A percentile compares a stretch with the other conserved stretches of the same genome.
These are phyloP conservation scores for Cornus controversa DNA, from an alignment of 148 eudicot genomes.

Conservation along the genomic window DNA sequence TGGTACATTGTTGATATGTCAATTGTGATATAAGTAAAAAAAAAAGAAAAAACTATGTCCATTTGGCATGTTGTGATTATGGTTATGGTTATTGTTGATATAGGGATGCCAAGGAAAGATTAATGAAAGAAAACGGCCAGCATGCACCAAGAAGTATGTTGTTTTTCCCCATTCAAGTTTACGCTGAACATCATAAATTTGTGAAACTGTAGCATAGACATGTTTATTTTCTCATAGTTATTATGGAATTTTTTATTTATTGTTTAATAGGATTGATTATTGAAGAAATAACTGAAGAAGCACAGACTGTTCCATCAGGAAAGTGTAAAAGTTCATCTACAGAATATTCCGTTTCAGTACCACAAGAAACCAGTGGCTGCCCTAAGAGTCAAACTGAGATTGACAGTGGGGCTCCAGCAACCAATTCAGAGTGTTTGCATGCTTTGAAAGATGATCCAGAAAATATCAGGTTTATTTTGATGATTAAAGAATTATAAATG, in stretches of 20 bases:
- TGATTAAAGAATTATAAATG: neutral
- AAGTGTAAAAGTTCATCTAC: slow-evolving; percentile 27
- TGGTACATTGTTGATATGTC: neutral
- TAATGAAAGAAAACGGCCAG: slow-evolving; percentile 38
- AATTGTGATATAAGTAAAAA: neutral
- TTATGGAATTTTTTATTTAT: slow-evolving; percentile 10
- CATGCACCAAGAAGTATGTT: slow-evolving; percentile 54
- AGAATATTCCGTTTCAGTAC: slow-evolving; percentile 29
- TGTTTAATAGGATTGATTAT: slow-evolving; percentile 61
- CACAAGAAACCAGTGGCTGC: slow-evolving; percentile 37
- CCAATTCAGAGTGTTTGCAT: slow-evolving; percentile 48
- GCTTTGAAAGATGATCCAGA: slow-evolving; percentile 83
- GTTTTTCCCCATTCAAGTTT: neutral
- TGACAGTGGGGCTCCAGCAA: slow-evolving; percentile 31
- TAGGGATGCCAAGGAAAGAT: slow-evolving; percentile 65
- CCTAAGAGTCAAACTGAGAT: slow-evolving; percentile 29
- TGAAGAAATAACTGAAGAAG: slow-evolving; percentile 90
- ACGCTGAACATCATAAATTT: neutral
- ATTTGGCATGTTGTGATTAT: slow-evolving; percentile 10
- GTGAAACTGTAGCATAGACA: neutral
- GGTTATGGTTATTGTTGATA: slow-evolving; percentile 4
- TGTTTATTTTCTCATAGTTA: slow-evolving; percentile 15
- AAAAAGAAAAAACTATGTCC: neutral
- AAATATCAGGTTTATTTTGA: slow-evolving; percentile 53
- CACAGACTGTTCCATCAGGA: slow-evolving; percentile 31